phyloP scores from a whole-genome alignment of 2,329 filamentous ascomycete genomes.

The Apiospora kogelbergensis region DNA sequence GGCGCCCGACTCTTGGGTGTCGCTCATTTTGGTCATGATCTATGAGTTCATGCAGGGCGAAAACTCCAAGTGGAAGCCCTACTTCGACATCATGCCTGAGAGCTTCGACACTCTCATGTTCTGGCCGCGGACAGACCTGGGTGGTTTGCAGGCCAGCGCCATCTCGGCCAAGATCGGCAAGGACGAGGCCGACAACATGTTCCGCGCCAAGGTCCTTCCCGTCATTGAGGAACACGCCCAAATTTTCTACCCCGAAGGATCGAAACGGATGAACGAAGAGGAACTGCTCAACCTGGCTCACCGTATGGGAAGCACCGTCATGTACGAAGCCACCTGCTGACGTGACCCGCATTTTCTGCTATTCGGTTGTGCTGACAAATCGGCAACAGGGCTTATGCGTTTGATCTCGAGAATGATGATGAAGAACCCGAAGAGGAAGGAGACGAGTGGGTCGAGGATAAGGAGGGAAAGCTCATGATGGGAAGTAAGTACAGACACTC shows the following conservation, averaged over 20 bases:
- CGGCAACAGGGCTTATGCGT: constrained; percentile 66
- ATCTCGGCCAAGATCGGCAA: constrained; percentile 77
- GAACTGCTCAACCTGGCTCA: constrained; percentile 61
- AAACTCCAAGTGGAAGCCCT: constrained; percentile 71
- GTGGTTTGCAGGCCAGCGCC: constrained; percentile 73
- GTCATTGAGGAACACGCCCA: constrained; percentile 44
- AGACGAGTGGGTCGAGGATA: constrained; percentile 66
- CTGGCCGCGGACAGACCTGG: constrained; percentile 72
- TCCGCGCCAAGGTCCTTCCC: constrained; percentile 55
- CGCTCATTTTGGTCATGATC: constrained; percentile 74
- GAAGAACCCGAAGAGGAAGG: constrained; percentile 54
- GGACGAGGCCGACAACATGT: constrained; percentile 67
- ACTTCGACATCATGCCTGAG: constrained; percentile 72
- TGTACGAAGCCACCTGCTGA: constrained; percentile 45
- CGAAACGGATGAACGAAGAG: constrained; percentile 38
- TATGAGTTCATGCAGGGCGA: constrained; percentile 66
- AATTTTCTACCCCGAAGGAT: constrained; percentile 44
- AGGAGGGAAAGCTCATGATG: constrained; percentile 59
- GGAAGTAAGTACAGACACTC: constrained; percentile 46
- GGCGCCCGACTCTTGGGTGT: constrained; percentile 54
- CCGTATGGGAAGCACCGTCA: constrained; percentile 82
- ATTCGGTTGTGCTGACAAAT: background rate
- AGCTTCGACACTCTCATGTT: constrained; percentile 88
- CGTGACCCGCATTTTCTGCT: background rate
- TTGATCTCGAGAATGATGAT: constrained; percentile 66